Evolutionary conservation across 169 alveolate species (phyloP).

Genomic region (Cryptosporidium muris): DNA sequence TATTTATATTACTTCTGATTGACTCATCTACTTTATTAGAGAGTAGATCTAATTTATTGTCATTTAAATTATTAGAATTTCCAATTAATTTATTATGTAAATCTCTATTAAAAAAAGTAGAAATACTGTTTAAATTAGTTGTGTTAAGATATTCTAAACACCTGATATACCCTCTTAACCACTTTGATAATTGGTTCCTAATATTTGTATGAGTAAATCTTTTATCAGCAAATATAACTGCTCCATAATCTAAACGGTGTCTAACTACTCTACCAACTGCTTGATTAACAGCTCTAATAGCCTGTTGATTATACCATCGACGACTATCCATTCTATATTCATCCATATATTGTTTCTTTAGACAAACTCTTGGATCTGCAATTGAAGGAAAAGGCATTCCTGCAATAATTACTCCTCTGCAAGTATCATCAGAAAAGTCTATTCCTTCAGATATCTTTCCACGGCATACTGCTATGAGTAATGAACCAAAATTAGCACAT

Average conservation of each 20-base stretch:
- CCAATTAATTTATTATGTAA: not conserved
- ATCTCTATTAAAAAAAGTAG: constrained; percentile 28
- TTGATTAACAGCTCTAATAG: constrained; percentile 94
- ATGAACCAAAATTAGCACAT: constrained; percentile 80
- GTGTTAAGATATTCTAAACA: constrained; percentile 10
- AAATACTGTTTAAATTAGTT: constrained; percentile 8
- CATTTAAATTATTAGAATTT: not conserved
- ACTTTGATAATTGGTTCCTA: constrained; percentile 81
- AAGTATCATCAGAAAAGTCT: constrained; percentile 89
- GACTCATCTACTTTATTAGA: not conserved
- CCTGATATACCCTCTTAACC: constrained; percentile 80
- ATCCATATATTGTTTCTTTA: constrained; percentile 86
- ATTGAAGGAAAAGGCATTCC: constrained; percentile 92
- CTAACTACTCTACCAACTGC: constrained; percentile 96
- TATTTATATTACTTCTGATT: too few relatives aligned
- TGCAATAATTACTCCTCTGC: constrained; percentile 89
- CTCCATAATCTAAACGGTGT: constrained; percentile 93
- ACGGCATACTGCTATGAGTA: constrained; percentile 91
- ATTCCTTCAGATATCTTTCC: constrained; percentile 96
- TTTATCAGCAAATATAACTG: constrained; percentile 87
- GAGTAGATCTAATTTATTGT: too few relatives aligned
- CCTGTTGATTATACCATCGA: constrained; percentile 92
- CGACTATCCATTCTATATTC: constrained; percentile 75
- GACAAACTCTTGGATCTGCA: constrained; percentile 86
- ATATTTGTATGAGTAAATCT: constrained; percentile 82